A percentile compares a stretch with the other conserved stretches of the same genome.
These are phyloP conservation scores for Verticillium zaregamsianum DNA, from an alignment of 2,329 filamentous ascomycete species.

Conservation along the genomic window DNA sequence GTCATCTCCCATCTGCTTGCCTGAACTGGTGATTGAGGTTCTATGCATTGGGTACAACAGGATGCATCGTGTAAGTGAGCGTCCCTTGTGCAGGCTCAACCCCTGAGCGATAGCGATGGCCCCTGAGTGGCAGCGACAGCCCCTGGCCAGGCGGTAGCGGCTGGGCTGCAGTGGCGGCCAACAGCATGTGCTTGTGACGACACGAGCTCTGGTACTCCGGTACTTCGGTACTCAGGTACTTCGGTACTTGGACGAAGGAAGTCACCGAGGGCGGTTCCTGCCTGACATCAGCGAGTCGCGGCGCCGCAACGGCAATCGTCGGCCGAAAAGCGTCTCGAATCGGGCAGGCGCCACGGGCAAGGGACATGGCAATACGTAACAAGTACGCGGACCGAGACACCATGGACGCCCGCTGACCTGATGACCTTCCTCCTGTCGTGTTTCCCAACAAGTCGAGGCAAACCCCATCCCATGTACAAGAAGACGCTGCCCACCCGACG, in stretches of 20 bases:
- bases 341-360: not conserved
- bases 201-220: not conserved
- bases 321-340: not conserved
- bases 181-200: not conserved
- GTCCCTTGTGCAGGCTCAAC: too few species aligned
- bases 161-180: not conserved
- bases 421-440: not conserved
- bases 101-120: too few species aligned
- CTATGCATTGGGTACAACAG: too few species aligned
- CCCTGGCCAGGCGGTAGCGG: slow-evolving; percentile 8
- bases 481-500: too few species aligned
- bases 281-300: not conserved
- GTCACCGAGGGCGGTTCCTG: not conserved
- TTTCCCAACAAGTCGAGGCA: not conserved
- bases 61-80: too few species aligned
- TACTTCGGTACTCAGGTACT: too few species aligned
- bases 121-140: too few species aligned
- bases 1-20: too few species aligned
- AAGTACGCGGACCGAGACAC: not conserved
- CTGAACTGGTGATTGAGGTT: too few species aligned
- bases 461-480: too few species aligned
- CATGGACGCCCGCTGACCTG: not conserved
- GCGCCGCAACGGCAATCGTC: not conserved
- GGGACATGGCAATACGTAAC: slow-evolving; percentile 1
- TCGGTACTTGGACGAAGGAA: not conserved